Percentiles rank a stretch among this genome's conserved stretches.
Conservation (phyloP, 208 protist genomes). For the Trichomonas tenax region DNA sequence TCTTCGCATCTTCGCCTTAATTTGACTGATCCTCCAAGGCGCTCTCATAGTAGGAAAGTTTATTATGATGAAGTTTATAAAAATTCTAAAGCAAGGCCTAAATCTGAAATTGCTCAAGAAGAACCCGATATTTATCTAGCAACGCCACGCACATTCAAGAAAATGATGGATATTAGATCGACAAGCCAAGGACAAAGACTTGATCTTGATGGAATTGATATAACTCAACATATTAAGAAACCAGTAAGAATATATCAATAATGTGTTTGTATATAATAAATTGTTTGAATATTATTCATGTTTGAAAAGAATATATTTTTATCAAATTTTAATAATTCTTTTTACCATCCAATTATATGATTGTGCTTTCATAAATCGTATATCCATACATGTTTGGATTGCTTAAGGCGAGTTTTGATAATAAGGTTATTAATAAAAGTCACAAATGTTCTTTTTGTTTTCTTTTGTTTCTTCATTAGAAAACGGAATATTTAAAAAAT, state of each 20-base stretch:
- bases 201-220: slow-evolving; percentile 8
- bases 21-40: background rate
- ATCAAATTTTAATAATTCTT: too few relatives aligned
- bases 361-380: too few relatives aligned
- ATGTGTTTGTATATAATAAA: background rate
- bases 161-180: background rate
- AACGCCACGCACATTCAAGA: background rate
- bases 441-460: too few relatives aligned
- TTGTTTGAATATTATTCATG: background rate
- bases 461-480: too few relatives aligned
- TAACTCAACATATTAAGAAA: background rate
- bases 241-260: background rate
- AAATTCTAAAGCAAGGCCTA: background rate
- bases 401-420: too few relatives aligned
- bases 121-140: background rate
- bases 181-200: background rate
- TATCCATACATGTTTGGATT: too few relatives aligned
- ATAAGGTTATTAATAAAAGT: too few relatives aligned
- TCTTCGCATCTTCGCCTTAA: background rate
- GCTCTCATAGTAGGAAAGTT: background rate
- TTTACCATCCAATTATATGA: too few relatives aligned
- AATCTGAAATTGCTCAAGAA: background rate
- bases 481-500: too few relatives aligned
- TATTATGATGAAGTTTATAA: background rate
- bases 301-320: background rate